Percentiles rank a stretch among this genome's conserved stretches.
phyloP scores from a whole-genome alignment of 176 grass and related monocot species.

The Panicum miliaceum region DNA sequence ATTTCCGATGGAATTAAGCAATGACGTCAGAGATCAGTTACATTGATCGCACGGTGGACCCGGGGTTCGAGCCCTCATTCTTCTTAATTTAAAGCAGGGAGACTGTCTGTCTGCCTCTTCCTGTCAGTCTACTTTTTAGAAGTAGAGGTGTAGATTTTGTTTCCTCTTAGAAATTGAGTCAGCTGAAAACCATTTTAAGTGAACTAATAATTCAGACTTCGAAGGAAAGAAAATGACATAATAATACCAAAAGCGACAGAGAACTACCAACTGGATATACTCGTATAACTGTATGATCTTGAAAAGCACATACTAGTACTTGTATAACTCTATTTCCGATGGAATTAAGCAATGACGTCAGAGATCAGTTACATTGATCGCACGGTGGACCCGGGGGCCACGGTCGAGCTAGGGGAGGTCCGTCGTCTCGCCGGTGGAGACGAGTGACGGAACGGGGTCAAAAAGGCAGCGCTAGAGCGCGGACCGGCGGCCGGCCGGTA shows the following conservation, averaged over 20 bases:
- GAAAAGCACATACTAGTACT: background rate
- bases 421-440: background rate
- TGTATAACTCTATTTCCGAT: too few relatives aligned
- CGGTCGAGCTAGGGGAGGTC: background rate
- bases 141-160: too few relatives aligned
- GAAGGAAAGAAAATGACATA: background rate
- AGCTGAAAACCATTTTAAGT: too few relatives aligned
- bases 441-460: slow-evolving; percentile 30
- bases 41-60: background rate
- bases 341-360: background rate
- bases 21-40: background rate
- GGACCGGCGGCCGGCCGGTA: background rate
- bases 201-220: too few relatives aligned
- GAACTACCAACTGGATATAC: background rate
- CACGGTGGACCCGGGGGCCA: background rate
- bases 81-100: too few relatives aligned
- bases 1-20: too few relatives aligned
- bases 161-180: too few relatives aligned
- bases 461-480: background rate
- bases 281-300: background rate
- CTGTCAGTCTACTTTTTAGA: too few relatives aligned
- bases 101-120: too few relatives aligned
- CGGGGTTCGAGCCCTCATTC: too few relatives aligned
- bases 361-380: background rate
- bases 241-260: background rate